These are phyloP conservation scores for Yarrowia divulgata DNA, from an alignment of 805 yeast species.

Conservation along the genomic window DNA sequence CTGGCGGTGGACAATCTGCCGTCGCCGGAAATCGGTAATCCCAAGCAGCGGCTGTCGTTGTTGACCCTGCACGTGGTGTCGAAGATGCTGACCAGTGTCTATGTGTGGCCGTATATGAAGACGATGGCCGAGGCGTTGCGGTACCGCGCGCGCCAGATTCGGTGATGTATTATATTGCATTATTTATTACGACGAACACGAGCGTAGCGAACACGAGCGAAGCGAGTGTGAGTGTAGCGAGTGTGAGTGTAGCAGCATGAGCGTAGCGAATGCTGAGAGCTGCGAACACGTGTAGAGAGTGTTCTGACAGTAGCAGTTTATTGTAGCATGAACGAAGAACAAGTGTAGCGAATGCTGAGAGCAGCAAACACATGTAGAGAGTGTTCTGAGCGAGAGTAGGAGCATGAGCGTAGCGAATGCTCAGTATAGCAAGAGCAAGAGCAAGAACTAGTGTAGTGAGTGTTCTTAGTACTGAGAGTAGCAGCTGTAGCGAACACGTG, in stretches of 20 bases:
- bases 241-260: background rate
- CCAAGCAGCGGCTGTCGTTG: slow-evolving; percentile 30
- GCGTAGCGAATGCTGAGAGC: background rate
- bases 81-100: slow-evolving; percentile 31
- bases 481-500: no score
- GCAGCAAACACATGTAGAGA: no score
- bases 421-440: no score
- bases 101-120: slow-evolving; percentile 39
- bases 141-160: slow-evolving; percentile 26
- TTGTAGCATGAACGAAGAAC: no score
- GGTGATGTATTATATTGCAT: slow-evolving; percentile 38
- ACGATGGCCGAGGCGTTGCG: slow-evolving; percentile 37
- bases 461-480: no score
- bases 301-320: no score
- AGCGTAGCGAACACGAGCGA: background rate
- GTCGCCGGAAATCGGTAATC: slow-evolving; percentile 22
- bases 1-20: slow-evolving; percentile 28
- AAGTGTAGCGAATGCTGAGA: no score
- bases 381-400: no score
- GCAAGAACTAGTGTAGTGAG: no score
- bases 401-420: background rate
- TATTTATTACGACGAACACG: slow-evolving; percentile 1
- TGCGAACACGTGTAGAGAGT: no score
- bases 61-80: slow-evolving; percentile 34
- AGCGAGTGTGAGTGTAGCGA: background rate